These are phyloP conservation scores for Suhomyces faveliae DNA, from an alignment of 805 yeast genomes.

Conservation along the genomic window DNA sequence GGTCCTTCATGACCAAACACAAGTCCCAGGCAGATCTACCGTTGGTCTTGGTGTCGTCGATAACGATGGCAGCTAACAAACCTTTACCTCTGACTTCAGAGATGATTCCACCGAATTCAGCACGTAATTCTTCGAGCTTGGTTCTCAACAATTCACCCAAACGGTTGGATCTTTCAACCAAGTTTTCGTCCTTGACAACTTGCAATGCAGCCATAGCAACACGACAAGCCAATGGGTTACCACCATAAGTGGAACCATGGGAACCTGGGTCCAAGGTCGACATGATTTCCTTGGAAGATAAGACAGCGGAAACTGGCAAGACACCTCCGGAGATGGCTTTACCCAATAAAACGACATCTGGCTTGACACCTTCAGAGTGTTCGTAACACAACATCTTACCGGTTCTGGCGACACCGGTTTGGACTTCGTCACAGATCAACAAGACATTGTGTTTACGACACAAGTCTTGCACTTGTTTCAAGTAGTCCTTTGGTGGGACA, in stretches of 20 bases:
- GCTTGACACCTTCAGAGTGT: conserved; percentile 75
- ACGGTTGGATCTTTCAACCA: conserved; percentile 71
- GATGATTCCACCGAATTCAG: conserved; percentile 51
- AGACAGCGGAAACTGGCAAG: conserved; percentile 85
- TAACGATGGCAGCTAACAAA: conserved; percentile 84
- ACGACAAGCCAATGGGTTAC: conserved; percentile 90
- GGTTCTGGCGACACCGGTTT: conserved; percentile 96
- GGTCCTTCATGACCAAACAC: conserved; percentile 82
- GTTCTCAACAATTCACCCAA: conserved; percentile 70
- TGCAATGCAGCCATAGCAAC: conserved; percentile 92
- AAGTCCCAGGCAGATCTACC: conserved; percentile 97
- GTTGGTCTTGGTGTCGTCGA: conserved; percentile 76
- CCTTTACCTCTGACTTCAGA: conserved; percentile 81
- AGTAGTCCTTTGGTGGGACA: conserved; percentile 84
- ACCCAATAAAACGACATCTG: conserved; percentile 87
- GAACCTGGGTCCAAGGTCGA: conserved; percentile 88
- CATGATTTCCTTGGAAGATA: conserved; percentile 90
- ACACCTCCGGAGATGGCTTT: conserved; percentile 97
- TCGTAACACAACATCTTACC: conserved; percentile 92
- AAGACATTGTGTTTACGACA: conserved; percentile 83
- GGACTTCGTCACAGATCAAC: conserved; percentile 94
- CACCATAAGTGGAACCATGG: conserved; percentile 97
- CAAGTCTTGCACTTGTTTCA: conserved; percentile 65
- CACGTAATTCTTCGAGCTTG: conserved; percentile 54
- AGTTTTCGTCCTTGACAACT: conserved; percentile 83